These are phyloP conservation scores for Neurospora africana DNA, from an alignment of 495 filamentous ascomycete species.

Conservation along the genomic window DNA sequence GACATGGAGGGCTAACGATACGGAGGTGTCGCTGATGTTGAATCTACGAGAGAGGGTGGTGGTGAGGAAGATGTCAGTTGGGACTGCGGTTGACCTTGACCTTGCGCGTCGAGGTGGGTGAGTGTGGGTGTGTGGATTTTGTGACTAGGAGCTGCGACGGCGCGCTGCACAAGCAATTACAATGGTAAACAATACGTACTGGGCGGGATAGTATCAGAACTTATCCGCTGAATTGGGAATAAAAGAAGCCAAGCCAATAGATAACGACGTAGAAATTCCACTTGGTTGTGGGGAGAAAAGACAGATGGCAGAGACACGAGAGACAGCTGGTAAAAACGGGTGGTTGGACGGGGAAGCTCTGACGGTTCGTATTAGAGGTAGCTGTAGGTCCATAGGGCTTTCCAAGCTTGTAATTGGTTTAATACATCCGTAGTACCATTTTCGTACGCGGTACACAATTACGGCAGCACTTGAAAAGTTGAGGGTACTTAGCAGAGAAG, in stretches of 20 bases:
- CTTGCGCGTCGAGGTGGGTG: neutral
- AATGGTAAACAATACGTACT: neutral
- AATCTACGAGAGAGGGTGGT: neutral
- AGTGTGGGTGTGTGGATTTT: neutral
- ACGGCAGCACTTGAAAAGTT: neutral
- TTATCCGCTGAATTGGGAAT: neutral
- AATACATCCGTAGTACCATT: neutral
- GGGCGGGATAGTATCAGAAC: neutral
- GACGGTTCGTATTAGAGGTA: neutral
- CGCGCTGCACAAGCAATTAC: neutral
- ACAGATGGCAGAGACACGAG: neutral
- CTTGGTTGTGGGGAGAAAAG: neutral
- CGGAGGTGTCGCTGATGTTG: neutral
- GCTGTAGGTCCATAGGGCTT: neutral
- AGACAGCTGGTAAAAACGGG: neutral
- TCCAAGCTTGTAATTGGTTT: neutral
- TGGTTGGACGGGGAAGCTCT: neutral
- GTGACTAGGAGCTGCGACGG: neutral
- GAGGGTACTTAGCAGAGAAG: neutral
- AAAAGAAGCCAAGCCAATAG: neutral
- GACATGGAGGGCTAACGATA: constrained; percentile 20
- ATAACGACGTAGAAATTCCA: neutral
- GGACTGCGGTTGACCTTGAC: neutral
- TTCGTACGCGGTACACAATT: neutral
- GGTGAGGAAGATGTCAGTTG: neutral